phyloP scores from a whole-genome alignment of 495 filamentous ascomycete species.

The Neurospora sp. region DNA sequence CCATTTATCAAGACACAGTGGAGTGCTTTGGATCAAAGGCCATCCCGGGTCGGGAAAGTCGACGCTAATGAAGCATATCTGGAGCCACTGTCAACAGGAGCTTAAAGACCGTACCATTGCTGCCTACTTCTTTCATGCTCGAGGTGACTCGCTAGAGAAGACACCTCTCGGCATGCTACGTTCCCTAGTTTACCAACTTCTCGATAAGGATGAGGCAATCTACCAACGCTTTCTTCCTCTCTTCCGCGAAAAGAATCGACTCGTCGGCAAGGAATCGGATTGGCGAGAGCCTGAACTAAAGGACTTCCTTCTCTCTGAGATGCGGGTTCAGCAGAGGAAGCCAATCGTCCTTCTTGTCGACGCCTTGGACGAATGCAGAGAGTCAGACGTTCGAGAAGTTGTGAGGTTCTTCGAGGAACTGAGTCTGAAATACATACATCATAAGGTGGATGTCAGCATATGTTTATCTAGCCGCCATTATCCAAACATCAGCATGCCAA shows the following conservation, averaged over 20 bases:
- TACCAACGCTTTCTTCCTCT: not conserved
- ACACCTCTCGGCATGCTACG: conserved; percentile 37
- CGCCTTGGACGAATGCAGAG: not conserved
- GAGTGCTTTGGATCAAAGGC: conserved; percentile 17
- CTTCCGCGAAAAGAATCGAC: not conserved
- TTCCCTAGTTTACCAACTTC: conserved; percentile 23
- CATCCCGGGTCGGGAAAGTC: conserved; percentile 19
- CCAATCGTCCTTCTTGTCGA: not conserved
- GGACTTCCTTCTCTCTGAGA: not conserved
- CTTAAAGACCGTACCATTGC: conserved; percentile 10
- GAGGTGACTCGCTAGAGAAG: conserved; percentile 33
- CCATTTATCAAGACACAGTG: not conserved
- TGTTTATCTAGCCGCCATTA: conserved; percentile 30
- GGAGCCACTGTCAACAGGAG: not conserved
- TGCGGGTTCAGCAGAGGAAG: not conserved
- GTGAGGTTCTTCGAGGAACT: not conserved
- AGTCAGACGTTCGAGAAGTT: not conserved
- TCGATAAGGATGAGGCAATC: not conserved
- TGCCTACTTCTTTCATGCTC: conserved; percentile 41
- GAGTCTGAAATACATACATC: too few species aligned
- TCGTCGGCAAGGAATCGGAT: too few species aligned
- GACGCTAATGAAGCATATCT: conserved; percentile 13
- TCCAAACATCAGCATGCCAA: conserved; percentile 1
- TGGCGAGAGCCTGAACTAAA: not conserved
- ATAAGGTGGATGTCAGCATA: too few species aligned